Conservation (phyloP, 2,329 filamentous ascomycete species). For the Blumeria graminis region DNA sequence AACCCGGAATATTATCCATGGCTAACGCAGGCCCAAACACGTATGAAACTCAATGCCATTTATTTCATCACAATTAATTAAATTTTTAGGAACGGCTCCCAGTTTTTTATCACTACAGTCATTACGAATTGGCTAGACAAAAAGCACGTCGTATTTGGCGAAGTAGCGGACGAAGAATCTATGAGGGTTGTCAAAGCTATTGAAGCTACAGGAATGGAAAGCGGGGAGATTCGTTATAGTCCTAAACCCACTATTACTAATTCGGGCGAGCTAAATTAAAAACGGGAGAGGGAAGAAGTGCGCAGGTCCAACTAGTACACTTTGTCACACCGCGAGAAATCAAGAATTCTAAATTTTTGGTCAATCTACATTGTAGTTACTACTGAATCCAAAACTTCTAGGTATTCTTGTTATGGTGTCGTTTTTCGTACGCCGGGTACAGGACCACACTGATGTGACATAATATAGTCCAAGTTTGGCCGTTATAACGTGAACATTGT, state of each 20-base stretch:
- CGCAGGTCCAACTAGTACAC: no score
- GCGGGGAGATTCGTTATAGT: conserved; percentile 29
- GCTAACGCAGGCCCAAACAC: conserved; percentile 92
- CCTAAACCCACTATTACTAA: conserved; percentile 34
- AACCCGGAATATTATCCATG: conserved; percentile 71
- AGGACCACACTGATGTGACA: no score
- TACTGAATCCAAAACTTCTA: no score
- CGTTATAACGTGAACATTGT: no score
- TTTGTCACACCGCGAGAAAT: no score
- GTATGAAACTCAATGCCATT: conserved; percentile 22
- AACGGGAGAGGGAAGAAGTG: no score
- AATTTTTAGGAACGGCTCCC: conserved; percentile 60
- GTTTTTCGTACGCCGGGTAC: no score
- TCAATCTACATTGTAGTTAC: no score
- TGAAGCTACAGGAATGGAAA: conserved; percentile 32
- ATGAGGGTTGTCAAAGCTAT: conserved; percentile 32
- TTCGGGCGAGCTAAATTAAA: conserved; percentile 24
- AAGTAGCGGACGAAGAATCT: conserved; percentile 26
- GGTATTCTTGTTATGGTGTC: no score
- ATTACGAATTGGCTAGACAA: conserved; percentile 66
- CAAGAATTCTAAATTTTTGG: no score
- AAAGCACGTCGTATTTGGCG: conserved; percentile 70
- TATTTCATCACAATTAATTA: background rate
- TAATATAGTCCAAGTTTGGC: no score
- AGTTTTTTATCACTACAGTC: conserved; percentile 95